Conservation (phyloP, 2,329 filamentous ascomycete genomes). For the Colletotrichum siamense region DNA sequence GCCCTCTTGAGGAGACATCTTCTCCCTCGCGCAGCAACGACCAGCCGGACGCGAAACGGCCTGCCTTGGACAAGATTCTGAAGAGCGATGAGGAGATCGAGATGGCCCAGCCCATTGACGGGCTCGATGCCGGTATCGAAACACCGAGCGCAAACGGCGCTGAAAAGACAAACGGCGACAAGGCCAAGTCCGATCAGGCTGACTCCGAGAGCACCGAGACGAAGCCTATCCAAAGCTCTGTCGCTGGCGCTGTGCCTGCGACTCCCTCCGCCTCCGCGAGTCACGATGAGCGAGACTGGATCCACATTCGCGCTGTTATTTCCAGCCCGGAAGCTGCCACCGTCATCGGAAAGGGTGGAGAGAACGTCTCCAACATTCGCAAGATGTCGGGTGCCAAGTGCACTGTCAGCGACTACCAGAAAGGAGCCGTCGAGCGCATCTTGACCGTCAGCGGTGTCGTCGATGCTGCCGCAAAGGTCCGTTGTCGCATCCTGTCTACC, state of each 20-base stretch:
- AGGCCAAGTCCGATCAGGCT: conserved; percentile 65
- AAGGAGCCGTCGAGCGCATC: conserved; percentile 96
- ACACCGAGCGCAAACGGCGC: conserved; percentile 53
- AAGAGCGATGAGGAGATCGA: conserved; percentile 68
- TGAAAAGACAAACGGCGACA: conserved; percentile 55
- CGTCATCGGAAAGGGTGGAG: conserved; percentile 97
- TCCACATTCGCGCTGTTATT: conserved; percentile 96
- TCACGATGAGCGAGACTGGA: conserved; percentile 94
- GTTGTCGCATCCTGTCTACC: neutral
- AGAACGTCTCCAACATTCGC: conserved; percentile 97
- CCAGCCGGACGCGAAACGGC: conserved; percentile 96
- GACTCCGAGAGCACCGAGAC: conserved; percentile 59
- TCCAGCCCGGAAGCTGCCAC: conserved; percentile 97
- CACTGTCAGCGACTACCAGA: conserved; percentile 97
- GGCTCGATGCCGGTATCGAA: conserved; percentile 37
- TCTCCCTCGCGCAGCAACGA: conserved; percentile 91
- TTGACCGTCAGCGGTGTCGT: conserved; percentile 96
- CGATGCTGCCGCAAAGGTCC: conserved; percentile 94
- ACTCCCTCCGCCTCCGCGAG: conserved; percentile 52
- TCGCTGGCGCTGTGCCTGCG: conserved; percentile 38
- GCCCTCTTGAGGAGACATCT: conserved; percentile 94
- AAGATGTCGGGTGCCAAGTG: conserved; percentile 96
- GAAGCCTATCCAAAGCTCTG: conserved; percentile 50
- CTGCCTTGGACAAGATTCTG: conserved; percentile 89
- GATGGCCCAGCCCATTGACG: conserved; percentile 43